Conservation (phyloP, 306 rosid genomes). For the Pueraria montana region DNA sequence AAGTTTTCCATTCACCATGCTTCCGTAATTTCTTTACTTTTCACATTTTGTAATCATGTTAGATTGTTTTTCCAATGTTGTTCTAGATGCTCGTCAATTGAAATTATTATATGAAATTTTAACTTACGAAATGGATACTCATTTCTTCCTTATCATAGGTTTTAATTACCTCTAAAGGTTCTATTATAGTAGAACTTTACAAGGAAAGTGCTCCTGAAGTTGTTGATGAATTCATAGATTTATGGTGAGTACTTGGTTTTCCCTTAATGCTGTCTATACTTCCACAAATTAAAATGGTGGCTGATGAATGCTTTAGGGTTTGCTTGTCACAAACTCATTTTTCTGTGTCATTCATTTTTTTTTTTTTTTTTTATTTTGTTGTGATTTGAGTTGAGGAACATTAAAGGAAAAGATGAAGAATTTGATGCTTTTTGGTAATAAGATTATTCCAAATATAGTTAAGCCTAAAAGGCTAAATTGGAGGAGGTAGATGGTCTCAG, state of each 20-base stretch:
- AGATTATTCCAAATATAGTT: not conserved
- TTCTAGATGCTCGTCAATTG: conserved; percentile 5
- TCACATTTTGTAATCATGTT: not conserved
- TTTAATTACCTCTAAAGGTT: conserved; percentile 84
- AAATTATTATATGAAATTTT: conserved; percentile 15
- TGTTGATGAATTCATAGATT: conserved; percentile 93
- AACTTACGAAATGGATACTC: not conserved
- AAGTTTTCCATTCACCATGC: conserved; percentile 37
- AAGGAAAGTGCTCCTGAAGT: conserved; percentile 92
- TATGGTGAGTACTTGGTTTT: conserved; percentile 70
- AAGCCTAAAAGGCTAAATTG: not conserved
- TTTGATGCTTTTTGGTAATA: not conserved
- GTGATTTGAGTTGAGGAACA: not conserved
- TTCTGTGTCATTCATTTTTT: not conserved
- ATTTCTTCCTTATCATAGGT: conserved; percentile 51
- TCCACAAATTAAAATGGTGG: not conserved
- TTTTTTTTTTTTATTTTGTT: not conserved
- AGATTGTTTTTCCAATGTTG: not conserved
- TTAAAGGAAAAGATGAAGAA: not conserved
- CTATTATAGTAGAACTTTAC: conserved; percentile 70
- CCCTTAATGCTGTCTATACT: not conserved
- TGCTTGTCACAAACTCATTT: not conserved
- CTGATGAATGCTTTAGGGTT: conserved; percentile 2
- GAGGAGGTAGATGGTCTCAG: not conserved
- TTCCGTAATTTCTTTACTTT: conserved; percentile 1